Base-by-base conservation (phyloP, 2,329 filamentous ascomycete species). In the Pseudocercospora pini-densiflorae region DNA sequence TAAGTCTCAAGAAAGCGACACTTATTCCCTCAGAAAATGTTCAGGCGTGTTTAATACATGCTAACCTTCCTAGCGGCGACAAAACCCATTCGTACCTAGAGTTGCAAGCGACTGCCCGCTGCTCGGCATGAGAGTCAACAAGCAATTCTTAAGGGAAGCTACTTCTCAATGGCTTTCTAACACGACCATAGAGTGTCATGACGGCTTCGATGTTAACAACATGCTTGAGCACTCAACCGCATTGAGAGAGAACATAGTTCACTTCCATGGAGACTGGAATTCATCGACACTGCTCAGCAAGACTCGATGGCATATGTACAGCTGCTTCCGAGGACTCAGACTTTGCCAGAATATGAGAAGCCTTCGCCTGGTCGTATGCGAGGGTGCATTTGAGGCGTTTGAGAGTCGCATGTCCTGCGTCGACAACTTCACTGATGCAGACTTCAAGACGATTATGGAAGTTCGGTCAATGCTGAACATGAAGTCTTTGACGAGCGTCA, bases 101-200 rank as follows among this genome's bases (percentile, higher is more conserved):
- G 36, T 29, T n/a, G 40, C 45, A 8, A 40, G 27, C 23, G 5
- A n/a, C 6, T 65, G 63, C 16, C 63, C 63, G 6, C 63, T 62
- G 6, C 8, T 31, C 14, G 23, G 29, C n/a, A 47, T 65, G 58
- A 27, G 31, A 12, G 59, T 65, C 23, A 61, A 51, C 59, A 61
- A 59, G 49, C 63, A 62, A 23, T 65, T 62, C 59, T 65, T 61
- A 40, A 40, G 49, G 12, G 63, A 65, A 59, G 63, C 63, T 7
- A 12, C 36, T 21, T 36, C 63, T 12, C 24, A 59, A 31, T 62
- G 36, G 33, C 33, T 65, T 2, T 51, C 40, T 6, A 3, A 14
- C 40, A 49, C 84, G 0, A 83, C 84, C 0, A 72, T 81, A 0
- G 79, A 83, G 1, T 81, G 87, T 21, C 23, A 58, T 7, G 24